Conservation (phyloP, 176 grass and related monocot genomes). For the Ensete glaucum region DNA sequence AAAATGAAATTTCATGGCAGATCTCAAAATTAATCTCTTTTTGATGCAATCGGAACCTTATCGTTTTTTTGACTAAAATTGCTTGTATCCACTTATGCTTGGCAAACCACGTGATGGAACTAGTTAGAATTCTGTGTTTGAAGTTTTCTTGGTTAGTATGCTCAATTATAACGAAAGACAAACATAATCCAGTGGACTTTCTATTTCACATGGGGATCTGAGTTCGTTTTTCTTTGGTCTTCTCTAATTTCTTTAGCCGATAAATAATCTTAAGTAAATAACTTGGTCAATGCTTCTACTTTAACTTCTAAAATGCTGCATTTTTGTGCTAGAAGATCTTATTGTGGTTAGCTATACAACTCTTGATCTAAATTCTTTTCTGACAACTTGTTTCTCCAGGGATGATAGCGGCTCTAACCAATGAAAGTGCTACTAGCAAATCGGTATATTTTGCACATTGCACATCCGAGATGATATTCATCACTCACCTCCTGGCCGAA, state of each 20-base stretch:
- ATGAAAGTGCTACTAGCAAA: slow-evolving; percentile 97
- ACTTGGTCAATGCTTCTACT: not conserved
- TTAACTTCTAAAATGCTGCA: not conserved
- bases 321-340: not conserved
- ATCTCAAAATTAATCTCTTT: too few species aligned
- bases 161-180: too few species aligned
- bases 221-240: too few species aligned
- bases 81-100: too few species aligned
- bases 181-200: too few species aligned
- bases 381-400: slow-evolving; percentile 42
- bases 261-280: not conserved
- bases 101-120: too few species aligned
- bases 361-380: not conserved
- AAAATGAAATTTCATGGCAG: too few species aligned
- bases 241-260: not conserved
- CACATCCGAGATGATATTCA: slow-evolving; percentile 99
- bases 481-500: slow-evolving; percentile 90
- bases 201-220: too few species aligned
- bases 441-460: slow-evolving; percentile 95
- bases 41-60: too few species aligned
- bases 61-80: too few species aligned
- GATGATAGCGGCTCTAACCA: slow-evolving; percentile 90
- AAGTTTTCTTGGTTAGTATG: too few species aligned
- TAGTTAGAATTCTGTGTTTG: too few species aligned
- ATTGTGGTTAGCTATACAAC: not conserved